Conservation (phyloP, 768 basidiomycete species). For the Pulveroboletus sp. region DNA sequence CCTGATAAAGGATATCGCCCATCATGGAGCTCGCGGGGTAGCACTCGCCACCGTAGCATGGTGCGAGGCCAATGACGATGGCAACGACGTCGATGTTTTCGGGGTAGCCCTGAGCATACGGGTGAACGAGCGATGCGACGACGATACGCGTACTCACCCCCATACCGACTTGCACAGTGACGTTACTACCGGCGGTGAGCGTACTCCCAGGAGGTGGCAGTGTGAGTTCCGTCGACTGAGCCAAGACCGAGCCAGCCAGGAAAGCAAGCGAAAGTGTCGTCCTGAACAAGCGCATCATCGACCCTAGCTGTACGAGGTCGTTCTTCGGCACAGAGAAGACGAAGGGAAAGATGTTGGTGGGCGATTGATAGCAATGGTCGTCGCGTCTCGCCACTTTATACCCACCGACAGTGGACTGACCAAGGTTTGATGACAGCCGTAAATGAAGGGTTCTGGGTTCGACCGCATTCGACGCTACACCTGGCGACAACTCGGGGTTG, state of each 20-base stretch:
- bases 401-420: background rate
- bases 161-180: constrained; percentile 18
- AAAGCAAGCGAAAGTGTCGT: constrained; percentile 10
- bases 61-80: constrained; percentile 30
- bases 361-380: background rate
- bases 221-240: constrained; percentile 11
- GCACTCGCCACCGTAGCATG: constrained; percentile 23
- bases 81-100: constrained; percentile 26
- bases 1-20: constrained; percentile 34
- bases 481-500: background rate
- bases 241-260: constrained; percentile 11
- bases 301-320: background rate
- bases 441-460: constrained; percentile 1
- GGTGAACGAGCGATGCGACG: background rate
- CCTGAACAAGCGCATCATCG: constrained; percentile 17
- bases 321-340: background rate
- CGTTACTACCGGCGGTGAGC: constrained; percentile 5
- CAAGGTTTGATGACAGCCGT: background rate
- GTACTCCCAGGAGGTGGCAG: constrained; percentile 7
- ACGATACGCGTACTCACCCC: constrained; percentile 5
- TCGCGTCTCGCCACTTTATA: constrained; percentile 14
- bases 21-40: constrained; percentile 19
- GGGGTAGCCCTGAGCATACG: constrained; percentile 10
- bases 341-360: background rate
- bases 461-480: background rate